Evolutionary conservation across 352 stramenopile genomes (phyloP).

Genomic region (Phytophthora podocarpi): DNA sequence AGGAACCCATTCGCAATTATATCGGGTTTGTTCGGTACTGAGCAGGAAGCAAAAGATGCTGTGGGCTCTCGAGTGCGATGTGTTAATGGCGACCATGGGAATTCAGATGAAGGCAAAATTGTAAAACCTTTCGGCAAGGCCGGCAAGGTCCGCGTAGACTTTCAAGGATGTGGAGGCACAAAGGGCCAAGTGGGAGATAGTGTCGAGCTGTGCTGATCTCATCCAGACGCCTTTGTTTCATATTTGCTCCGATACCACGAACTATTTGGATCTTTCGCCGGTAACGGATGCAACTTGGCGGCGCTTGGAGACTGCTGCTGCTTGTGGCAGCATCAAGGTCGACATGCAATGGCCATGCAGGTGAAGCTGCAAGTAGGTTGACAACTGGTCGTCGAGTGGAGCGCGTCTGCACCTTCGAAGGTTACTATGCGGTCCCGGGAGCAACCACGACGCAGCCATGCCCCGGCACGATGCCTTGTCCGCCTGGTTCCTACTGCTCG

Average conservation of each 20-base stretch:
- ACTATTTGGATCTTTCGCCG: conserved; percentile 13
- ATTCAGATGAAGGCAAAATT: conserved; percentile 48
- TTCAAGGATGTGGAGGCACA: conserved; percentile 50
- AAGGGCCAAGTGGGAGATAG: conserved; percentile 49
- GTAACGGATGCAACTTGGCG: conserved; percentile 22
- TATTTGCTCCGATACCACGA: too few relatives aligned
- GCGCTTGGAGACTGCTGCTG: conserved; percentile 1
- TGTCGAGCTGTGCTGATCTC: too few relatives aligned
- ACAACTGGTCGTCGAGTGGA: conserved; percentile 4
- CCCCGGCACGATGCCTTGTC: conserved; percentile 42
- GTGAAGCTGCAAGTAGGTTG: conserved; percentile 6
- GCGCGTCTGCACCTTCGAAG: conserved; percentile 48
- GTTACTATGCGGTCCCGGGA: conserved; percentile 49
- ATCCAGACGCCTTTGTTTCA: too few relatives aligned
- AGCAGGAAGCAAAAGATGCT: conserved; percentile 45
- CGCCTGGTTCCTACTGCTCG: conserved; percentile 68
- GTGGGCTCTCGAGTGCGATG: conserved; percentile 34
- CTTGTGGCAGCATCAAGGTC: neutral
- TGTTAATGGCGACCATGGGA: neutral
- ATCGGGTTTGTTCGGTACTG: conserved; percentile 54
- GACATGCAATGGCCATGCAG: neutral
- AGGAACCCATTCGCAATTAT: conserved; percentile 74
- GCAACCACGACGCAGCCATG: conserved; percentile 49
- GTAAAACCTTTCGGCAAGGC: conserved; percentile 82
- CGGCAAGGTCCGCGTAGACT: conserved; percentile 71